phyloP scores from a whole-genome alignment of 2,329 filamentous ascomycete genomes.

The Tolypocladium ophioglossoides region DNA sequence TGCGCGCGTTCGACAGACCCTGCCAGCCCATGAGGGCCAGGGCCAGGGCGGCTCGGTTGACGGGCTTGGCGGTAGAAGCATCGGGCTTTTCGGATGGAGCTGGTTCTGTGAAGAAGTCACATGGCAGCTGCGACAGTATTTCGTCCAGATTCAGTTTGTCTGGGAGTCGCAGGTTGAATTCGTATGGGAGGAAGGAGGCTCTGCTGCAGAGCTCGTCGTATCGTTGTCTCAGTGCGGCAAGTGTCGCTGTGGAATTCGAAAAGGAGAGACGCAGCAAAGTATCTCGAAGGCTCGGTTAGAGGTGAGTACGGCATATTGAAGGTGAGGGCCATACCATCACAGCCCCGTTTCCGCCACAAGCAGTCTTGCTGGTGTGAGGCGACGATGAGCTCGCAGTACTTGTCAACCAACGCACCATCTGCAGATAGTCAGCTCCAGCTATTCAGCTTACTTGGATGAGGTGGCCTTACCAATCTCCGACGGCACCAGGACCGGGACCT shows the following conservation, averaged over 20 bases:
- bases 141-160: conserved; percentile 38
- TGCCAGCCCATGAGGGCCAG: conserved; percentile 71
- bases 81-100: conserved; percentile 19
- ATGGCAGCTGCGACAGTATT: conserved; percentile 37
- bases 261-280: conserved; percentile 52
- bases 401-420: conserved; percentile 61
- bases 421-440: conserved; percentile 9
- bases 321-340: conserved; percentile 52
- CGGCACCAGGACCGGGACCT: conserved; percentile 40
- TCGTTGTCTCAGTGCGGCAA: conserved; percentile 48
- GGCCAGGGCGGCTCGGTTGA: conserved; percentile 53
- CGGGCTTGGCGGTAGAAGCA: conserved; percentile 13
- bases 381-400: conserved; percentile 64
- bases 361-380: conserved; percentile 71
- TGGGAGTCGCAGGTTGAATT: conserved; percentile 50
- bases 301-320: too few species aligned
- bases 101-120: conserved; percentile 41
- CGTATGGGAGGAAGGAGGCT: conserved; percentile 47
- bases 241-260: conserved; percentile 46
- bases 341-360: conserved; percentile 79
- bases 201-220: conserved; percentile 52
- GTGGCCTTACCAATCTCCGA: conserved; percentile 43
- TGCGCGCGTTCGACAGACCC: conserved; percentile 42
- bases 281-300: conserved; percentile 26
- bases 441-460: not conserved